phyloP scores from a whole-genome alignment of 495 filamentous ascomycete species.

The Tuber calosporum region DNA sequence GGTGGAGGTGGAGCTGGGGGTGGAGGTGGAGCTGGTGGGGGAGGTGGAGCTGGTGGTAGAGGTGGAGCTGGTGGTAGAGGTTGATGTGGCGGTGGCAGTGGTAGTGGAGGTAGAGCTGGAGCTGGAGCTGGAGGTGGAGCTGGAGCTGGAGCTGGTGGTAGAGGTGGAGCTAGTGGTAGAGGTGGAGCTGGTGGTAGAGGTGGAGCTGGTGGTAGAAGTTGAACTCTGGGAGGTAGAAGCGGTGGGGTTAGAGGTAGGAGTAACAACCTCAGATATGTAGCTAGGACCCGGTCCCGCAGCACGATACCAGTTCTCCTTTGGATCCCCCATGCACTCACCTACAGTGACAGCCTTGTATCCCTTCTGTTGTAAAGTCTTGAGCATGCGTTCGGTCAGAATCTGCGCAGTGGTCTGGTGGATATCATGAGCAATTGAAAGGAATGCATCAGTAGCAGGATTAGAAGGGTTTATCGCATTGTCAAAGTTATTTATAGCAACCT shows the following conservation, averaged over 20 bases:
- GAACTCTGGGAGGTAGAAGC: constrained; percentile 7
- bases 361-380: constrained; percentile 50
- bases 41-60: constrained; percentile 10
- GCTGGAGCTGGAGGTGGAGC: constrained; percentile 10
- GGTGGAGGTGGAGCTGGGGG: not conserved
- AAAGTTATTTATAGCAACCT: constrained; percentile 66
- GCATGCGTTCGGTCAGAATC: constrained; percentile 68
- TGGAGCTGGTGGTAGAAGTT: constrained; percentile 10
- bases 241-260: constrained; percentile 12
- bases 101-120: constrained; percentile 7
- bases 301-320: constrained; percentile 64
- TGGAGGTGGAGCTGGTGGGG: constrained; percentile 6
- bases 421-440: constrained; percentile 70
- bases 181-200: constrained; percentile 2
- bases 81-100: not conserved
- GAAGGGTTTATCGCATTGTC: constrained; percentile 51
- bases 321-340: constrained; percentile 67
- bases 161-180: not conserved
- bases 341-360: constrained; percentile 65
- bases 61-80: constrained; percentile 3
- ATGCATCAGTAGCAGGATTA: constrained; percentile 47
- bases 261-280: not conserved
- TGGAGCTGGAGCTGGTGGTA: constrained; percentile 9
- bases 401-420: constrained; percentile 69
- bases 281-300: constrained; percentile 23